These are phyloP conservation scores for Aristolochia contorta DNA, from an alignment of 164 flowering plant species.

Conservation along the genomic window DNA sequence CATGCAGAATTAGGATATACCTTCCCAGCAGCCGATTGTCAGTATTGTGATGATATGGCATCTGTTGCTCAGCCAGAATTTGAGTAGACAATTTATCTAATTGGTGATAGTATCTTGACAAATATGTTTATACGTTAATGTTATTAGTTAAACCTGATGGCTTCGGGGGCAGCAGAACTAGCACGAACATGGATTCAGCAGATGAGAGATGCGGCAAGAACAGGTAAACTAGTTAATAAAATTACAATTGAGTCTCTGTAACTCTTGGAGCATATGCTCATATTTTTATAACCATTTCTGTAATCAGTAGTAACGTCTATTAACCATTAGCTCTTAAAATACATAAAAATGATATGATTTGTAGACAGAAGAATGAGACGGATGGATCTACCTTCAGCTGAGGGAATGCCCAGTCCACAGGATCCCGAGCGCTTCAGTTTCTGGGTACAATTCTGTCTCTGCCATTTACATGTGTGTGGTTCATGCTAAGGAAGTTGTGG, in stretches of 20 bases:
- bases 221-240: conserved; percentile 24
- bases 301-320: background rate
- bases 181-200: conserved; percentile 56
- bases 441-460: conserved; percentile 49
- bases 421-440: conserved; percentile 94
- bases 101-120: too few relatives aligned
- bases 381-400: conserved; percentile 43
- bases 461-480: background rate
- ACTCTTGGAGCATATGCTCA: background rate
- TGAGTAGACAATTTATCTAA: too few relatives aligned
- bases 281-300: background rate
- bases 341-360: background rate
- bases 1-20: too few relatives aligned
- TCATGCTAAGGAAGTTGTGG: background rate
- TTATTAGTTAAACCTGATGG: conserved; percentile 57
- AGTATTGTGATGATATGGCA: too few relatives aligned
- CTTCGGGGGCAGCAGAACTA: conserved; percentile 53
- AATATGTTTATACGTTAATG: background rate
- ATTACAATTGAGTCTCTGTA: background rate
- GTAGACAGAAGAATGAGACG: conserved; percentile 58
- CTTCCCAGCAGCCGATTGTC: too few relatives aligned
- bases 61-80: too few relatives aligned
- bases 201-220: conserved; percentile 56
- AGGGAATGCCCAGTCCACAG: conserved; percentile 59
- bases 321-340: background rate